These are phyloP conservation scores for Protomyces lactucae-debilis DNA, from an alignment of 1,139 yeast species.

Conservation along the genomic window DNA sequence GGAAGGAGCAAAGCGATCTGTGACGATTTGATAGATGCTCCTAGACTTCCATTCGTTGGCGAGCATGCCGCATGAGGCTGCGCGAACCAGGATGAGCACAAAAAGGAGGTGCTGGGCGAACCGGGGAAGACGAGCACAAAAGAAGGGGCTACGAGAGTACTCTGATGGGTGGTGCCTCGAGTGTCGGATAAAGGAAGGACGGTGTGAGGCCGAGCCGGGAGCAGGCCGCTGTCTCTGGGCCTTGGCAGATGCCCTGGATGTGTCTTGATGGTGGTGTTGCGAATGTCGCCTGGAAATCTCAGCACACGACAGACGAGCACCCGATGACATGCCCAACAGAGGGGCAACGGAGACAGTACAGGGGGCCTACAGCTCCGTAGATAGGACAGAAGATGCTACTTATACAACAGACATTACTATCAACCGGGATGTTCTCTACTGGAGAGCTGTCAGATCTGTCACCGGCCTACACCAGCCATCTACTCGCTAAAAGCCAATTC, in stretches of 20 bases:
- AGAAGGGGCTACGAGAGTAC: neutral
- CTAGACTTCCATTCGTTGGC: conserved; percentile 29
- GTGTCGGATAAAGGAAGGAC: neutral
- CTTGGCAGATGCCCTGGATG: neutral
- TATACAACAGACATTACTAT: no score
- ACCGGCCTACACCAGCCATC: no score
- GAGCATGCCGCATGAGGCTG: conserved; percentile 12
- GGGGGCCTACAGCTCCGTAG: no score
- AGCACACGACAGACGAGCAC: neutral
- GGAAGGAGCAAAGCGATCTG: conserved; percentile 24
- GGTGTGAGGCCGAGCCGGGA: no score
- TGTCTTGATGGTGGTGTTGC: neutral
- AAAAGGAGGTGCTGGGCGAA: neutral
- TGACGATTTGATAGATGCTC: conserved; percentile 29
- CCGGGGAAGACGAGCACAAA: neutral
- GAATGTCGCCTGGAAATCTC: neutral
- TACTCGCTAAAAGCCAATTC: no score
- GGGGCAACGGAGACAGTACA: neutral
- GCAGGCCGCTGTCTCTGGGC: no score
- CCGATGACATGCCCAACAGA: neutral
- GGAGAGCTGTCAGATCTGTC: no score
- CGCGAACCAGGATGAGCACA: neutral
- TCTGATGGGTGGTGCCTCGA: neutral
- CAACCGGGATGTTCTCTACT: neutral
- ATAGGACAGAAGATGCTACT: no score